These are phyloP conservation scores for Rhipidocladum racemiflorum DNA, from an alignment of 176 grass and related monocot genomes.

Conservation along the genomic window DNA sequence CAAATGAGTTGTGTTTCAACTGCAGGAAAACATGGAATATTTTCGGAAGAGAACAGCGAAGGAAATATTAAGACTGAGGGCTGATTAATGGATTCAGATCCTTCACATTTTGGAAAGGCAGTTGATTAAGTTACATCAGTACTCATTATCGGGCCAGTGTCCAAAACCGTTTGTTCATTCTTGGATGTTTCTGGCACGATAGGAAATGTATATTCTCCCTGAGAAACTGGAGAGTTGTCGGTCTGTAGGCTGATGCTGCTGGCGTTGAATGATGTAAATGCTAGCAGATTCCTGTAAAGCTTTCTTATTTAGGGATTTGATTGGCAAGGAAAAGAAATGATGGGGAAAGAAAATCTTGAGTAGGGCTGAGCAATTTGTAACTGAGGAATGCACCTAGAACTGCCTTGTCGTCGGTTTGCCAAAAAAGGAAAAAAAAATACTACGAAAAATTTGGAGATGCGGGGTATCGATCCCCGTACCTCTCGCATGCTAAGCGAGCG, in stretches of 20 bases:
- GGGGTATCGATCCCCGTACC: conserved; percentile 54
- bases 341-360: not conserved
- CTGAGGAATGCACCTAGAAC: too few relatives aligned
- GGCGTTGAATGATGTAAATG: not conserved
- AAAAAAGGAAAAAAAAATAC: not conserved
- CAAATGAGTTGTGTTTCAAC: conserved; percentile 20
- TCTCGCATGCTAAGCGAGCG: conserved; percentile 99
- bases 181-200: conserved; percentile 1
- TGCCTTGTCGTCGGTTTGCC: not conserved
- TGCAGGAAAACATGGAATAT: conserved; percentile 82
- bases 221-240: not conserved
- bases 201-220: not conserved
- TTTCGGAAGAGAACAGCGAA: conserved; percentile 73
- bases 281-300: conserved; percentile 18
- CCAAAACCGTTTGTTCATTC: conserved; percentile 5
- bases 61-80: conserved; percentile 69
- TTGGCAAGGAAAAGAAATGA: not conserved
- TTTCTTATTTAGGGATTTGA: not conserved
- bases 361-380: not conserved
- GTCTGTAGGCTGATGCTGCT: not conserved
- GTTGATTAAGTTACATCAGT: not conserved
- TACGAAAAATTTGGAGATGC: not conserved
- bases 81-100: conserved; percentile 39
- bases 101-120: not conserved
- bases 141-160: not conserved